A percentile compares a stretch with the other conserved stretches of the same genome.
These are phyloP conservation scores for Colletotrichum sidae DNA, from an alignment of 2,329 filamentous ascomycete species.

Conservation along the genomic window DNA sequence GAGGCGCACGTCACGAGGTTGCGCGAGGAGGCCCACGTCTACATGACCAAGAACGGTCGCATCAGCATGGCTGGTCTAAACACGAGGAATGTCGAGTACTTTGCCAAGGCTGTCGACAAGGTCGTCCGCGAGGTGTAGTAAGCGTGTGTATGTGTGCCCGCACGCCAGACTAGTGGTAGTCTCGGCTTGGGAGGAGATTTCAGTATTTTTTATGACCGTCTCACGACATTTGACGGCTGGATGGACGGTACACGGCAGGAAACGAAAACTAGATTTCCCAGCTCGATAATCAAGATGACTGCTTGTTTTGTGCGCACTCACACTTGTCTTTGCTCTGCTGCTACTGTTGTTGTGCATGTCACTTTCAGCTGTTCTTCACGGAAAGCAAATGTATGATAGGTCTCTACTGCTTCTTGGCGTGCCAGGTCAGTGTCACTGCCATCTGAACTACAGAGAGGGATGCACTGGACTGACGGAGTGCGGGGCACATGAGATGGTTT, in stretches of 20 bases:
- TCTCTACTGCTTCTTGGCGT: too few relatives aligned
- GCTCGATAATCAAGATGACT: constrained; percentile 19
- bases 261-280: constrained; percentile 30
- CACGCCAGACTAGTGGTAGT: background rate
- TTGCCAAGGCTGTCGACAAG: constrained; percentile 88
- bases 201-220: constrained; percentile 6
- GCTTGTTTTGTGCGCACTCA: background rate
- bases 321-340: background rate
- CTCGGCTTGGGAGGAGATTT: background rate
- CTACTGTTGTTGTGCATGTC: too few relatives aligned
- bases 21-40: constrained; percentile 78
- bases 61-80: constrained; percentile 99
- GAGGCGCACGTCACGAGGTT: constrained; percentile 80
- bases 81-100: constrained; percentile 90
- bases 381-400: too few relatives aligned
- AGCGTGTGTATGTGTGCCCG: background rate
- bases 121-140: constrained; percentile 71
- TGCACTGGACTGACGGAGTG: too few relatives aligned
- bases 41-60: constrained; percentile 97
- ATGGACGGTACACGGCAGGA: constrained; percentile 18
- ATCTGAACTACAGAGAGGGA: too few relatives aligned
- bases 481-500: too few relatives aligned
- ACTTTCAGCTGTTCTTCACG: too few relatives aligned
- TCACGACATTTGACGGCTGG: constrained; percentile 14
- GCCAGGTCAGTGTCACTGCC: too few relatives aligned